phyloP scores from a whole-genome alignment of 495 filamentous ascomycete genomes.

The Penicillium egyptiacum region DNA sequence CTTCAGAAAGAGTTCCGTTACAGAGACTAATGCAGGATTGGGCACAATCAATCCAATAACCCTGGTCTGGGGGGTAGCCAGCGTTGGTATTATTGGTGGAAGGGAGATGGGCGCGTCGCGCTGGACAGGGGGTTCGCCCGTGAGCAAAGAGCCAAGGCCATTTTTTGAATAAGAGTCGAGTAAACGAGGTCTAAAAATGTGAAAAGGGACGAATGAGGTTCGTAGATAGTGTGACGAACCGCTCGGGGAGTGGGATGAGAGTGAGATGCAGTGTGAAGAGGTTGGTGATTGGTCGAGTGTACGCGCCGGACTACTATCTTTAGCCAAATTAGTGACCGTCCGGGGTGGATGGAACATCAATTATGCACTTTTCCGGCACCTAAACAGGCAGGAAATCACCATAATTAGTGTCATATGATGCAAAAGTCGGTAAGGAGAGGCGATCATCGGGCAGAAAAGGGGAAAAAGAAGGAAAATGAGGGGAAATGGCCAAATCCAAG shows the following conservation, averaged over 20 bases:
- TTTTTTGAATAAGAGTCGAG: not conserved
- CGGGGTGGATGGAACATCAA: constrained; percentile 1
- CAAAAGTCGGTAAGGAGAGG: not conserved
- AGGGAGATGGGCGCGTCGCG: constrained; percentile 28
- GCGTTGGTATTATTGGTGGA: constrained; percentile 18
- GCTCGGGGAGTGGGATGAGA: not conserved
- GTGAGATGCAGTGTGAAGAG: constrained; percentile 11
- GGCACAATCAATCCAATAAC: constrained; percentile 29
- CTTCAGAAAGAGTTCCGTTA: constrained; percentile 19
- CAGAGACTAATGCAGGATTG: constrained; percentile 44
- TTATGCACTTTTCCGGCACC: constrained; percentile 1
- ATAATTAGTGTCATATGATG: constrained; percentile 1
- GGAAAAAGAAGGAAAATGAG: not conserved
- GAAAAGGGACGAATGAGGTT: constrained; percentile 7
- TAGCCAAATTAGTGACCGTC: constrained; percentile 9
- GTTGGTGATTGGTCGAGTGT: constrained; percentile 4
- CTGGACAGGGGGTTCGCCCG: constrained; percentile 4
- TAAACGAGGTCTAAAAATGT: not conserved
- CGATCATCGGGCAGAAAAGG: not conserved
- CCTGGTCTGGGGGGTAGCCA: constrained; percentile 6
- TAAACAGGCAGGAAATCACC: not conserved
- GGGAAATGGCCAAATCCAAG: constrained; percentile 7
- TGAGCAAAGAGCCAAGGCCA: constrained; percentile 11
- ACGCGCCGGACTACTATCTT: constrained; percentile 14
- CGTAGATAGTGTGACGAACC: constrained; percentile 10